Conservation (phyloP, 2,329 filamentous ascomycete species). For the Aurifilum marmelostoma region DNA sequence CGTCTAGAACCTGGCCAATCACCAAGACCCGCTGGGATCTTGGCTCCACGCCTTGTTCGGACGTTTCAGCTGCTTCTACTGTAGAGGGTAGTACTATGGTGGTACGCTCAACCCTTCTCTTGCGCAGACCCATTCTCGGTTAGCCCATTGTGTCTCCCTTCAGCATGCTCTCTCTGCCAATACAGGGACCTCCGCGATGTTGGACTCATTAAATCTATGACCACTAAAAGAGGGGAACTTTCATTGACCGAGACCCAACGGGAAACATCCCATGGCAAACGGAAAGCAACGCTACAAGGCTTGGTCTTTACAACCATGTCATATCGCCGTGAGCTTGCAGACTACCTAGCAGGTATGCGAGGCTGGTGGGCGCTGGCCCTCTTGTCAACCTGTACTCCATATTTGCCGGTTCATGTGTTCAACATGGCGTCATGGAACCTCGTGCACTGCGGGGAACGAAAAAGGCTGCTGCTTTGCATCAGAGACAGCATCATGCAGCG, state of each 20-base stretch:
- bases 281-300: not conserved
- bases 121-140: slow-evolving; percentile 7
- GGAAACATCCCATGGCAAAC: slow-evolving; percentile 3
- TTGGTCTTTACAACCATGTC: slow-evolving; percentile 7
- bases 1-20: slow-evolving; percentile 37
- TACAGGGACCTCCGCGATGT: not conserved
- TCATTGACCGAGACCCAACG: not conserved
- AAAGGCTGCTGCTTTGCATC: not conserved
- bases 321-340: no score
- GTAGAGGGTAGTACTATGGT: not conserved
- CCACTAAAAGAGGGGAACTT: slow-evolving; percentile 7
- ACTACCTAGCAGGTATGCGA: slow-evolving; percentile 11
- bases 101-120: not conserved
- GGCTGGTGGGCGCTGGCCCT: slow-evolving; percentile 1
- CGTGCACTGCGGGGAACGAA: not conserved
- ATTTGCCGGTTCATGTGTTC: not conserved
- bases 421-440: not conserved
- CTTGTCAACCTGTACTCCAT: not conserved
- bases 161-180: slow-evolving; percentile 5
- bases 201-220: not conserved
- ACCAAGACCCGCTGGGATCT: slow-evolving; percentile 9
- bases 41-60: slow-evolving; percentile 18
- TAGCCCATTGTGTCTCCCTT: slow-evolving; percentile 4
- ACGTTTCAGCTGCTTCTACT: slow-evolving; percentile 37
- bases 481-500: not conserved